Evolutionary conservation across 257 asterid species (phyloP).

Genomic region (Anisodus acutangulus): DNA sequence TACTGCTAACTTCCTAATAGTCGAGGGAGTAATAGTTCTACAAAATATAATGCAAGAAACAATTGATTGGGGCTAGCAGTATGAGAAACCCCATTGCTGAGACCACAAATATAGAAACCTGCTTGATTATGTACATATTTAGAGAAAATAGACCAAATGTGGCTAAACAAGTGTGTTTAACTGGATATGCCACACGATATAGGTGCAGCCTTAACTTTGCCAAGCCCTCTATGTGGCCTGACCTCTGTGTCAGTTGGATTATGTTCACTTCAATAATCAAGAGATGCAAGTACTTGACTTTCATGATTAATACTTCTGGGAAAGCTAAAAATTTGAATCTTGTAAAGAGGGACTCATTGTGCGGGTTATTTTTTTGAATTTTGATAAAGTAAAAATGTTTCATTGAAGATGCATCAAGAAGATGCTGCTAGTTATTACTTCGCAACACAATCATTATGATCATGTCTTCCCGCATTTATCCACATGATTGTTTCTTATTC

Average conservation of each 20-base stretch:
- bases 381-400: not conserved
- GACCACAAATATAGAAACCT: not conserved
- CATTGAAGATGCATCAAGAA: not conserved
- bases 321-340: not conserved
- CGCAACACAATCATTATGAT: not conserved
- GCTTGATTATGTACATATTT: not conserved
- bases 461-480: not conserved
- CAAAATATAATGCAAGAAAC: constrained; percentile 15
- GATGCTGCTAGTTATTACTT: not conserved
- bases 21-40: not conserved
- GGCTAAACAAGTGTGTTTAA: not conserved
- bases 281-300: not conserved
- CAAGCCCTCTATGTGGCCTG: not conserved
- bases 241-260: no score
- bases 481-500: not conserved
- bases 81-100: not conserved
- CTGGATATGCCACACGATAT: not conserved
- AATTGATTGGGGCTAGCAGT: not conserved
- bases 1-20: not conserved
- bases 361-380: not conserved
- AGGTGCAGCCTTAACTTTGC: not conserved
- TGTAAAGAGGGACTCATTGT: not conserved
- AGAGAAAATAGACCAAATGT: not conserved
- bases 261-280: no score
- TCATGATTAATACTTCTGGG: constrained; percentile 17